Evolutionary conservation across 352 stramenopile species (phyloP).

Genomic region (Globisporangium yorkense): DNA sequence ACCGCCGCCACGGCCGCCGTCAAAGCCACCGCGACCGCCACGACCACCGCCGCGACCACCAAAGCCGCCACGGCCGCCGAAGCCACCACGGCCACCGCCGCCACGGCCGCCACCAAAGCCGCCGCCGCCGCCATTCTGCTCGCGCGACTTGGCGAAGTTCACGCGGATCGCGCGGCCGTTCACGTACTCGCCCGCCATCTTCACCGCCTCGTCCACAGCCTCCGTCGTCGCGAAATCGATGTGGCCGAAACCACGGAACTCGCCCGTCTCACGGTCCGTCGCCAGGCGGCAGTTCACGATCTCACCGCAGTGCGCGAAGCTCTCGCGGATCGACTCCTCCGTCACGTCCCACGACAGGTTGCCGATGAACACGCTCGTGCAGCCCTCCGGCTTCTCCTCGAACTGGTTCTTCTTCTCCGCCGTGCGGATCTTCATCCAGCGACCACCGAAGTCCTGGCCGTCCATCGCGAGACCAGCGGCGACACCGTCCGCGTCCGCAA

Average conservation of each 20-base stretch:
- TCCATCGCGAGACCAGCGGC: conserved; percentile 89
- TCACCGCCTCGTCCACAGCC: conserved; percentile 88
- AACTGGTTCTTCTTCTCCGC: conserved; percentile 81
- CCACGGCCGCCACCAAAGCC: conserved; percentile 35
- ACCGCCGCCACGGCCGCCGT: conserved; percentile 26
- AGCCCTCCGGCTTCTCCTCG: conserved; percentile 92
- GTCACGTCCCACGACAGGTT: conserved; percentile 97
- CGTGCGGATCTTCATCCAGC: conserved; percentile 95
- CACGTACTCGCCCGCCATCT: conserved; percentile 90
- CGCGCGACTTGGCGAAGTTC: conserved; percentile 90
- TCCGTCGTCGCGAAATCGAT: conserved; percentile 96
- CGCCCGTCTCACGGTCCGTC: conserved; percentile 94
- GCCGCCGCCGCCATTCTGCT: conserved; percentile 14
- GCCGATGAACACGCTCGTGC: conserved; percentile 96
- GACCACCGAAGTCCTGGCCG: conserved; percentile 90
- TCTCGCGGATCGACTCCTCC: conserved; percentile 90
- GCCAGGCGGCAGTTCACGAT: conserved; percentile 93
- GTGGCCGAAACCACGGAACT: conserved; percentile 98
- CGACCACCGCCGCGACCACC: conserved; percentile 49
- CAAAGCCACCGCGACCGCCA: conserved; percentile 38
- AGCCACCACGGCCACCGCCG: conserved; percentile 31
- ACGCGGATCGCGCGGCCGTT: conserved; percentile 92
- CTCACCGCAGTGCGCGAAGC: conserved; percentile 94
- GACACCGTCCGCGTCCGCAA: conserved; percentile 62
- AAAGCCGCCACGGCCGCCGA: conserved; percentile 31